Evolutionary conservation across 2,329 filamentous ascomycete species (phyloP).

Genomic region (Trichoderma sp.): DNA sequence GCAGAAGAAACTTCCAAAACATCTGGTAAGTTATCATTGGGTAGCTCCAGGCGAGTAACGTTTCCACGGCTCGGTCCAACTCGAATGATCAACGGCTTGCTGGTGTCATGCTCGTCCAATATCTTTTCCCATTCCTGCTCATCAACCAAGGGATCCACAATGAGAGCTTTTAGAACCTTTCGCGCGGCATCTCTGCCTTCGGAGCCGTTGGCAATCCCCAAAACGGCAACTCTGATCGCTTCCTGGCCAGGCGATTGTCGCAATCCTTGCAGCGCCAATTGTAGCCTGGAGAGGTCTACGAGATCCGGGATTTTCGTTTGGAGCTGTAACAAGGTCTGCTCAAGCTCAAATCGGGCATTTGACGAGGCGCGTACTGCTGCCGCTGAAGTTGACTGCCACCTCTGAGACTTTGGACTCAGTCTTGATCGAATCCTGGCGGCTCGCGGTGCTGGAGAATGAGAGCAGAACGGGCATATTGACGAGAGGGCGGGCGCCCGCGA

Average conservation of each 20-base stretch:
- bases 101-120: constrained; percentile 55
- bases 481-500: constrained; percentile 27
- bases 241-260: constrained; percentile 60
- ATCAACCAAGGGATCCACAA: constrained; percentile 69
- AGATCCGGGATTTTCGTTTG: constrained; percentile 63
- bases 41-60: constrained; percentile 37
- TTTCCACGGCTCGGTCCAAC: constrained; percentile 45
- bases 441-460: constrained; percentile 33
- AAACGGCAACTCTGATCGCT: constrained; percentile 61
- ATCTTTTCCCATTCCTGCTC: constrained; percentile 69
- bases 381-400: constrained; percentile 38
- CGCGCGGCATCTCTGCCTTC: constrained; percentile 57
- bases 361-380: constrained; percentile 34
- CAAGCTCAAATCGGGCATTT: constrained; percentile 57
- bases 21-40: constrained; percentile 49
- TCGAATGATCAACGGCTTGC: constrained; percentile 66
- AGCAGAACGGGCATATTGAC: constrained; percentile 42
- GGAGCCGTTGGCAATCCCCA: constrained; percentile 50
- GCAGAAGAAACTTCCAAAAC: constrained; percentile 68
- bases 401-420: constrained; percentile 34
- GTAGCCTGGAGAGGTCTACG: constrained; percentile 70
- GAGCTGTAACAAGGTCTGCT: constrained; percentile 62
- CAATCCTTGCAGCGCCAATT: constrained; percentile 70
- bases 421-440: constrained; percentile 32
- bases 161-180: constrained; percentile 67